These are phyloP conservation scores for Citrus medica DNA, from an alignment of 345 rosid genomes.

Conservation along the genomic window DNA sequence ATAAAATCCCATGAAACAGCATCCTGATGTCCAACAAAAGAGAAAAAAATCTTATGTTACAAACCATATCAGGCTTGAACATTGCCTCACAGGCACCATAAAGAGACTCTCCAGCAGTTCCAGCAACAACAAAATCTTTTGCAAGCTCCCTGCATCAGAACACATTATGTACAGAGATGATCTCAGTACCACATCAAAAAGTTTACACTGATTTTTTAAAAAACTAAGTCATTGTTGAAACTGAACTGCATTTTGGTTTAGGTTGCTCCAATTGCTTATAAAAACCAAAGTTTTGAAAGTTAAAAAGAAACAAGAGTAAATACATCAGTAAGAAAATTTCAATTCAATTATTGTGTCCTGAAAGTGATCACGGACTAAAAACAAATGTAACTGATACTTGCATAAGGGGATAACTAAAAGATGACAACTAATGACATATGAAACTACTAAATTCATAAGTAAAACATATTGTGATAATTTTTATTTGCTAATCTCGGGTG, in stretches of 20 bases:
- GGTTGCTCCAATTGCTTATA: neutral
- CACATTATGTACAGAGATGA: neutral
- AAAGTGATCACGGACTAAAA: neutral
- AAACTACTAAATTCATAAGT: neutral
- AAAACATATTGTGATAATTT: neutral
- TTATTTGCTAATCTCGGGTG: neutral
- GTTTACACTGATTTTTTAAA: neutral
- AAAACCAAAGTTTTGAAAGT: neutral
- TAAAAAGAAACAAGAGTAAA: neutral
- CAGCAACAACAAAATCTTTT: conserved; percentile 93
- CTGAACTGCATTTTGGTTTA: neutral
- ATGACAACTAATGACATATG: neutral
- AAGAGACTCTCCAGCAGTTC: conserved; percentile 92
- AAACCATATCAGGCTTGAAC: conserved; percentile 92
- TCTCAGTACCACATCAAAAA: neutral
- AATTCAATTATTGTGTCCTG: neutral
- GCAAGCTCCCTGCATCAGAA: conserved; percentile 71
- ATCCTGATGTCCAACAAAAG: neutral
- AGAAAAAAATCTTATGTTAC: conserved; percentile 17
- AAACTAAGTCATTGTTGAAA: neutral
- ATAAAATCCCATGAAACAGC: neutral
- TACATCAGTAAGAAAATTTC: neutral
- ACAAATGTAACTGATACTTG: neutral
- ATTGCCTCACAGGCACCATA: conserved; percentile 96
- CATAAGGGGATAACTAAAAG: too few species aligned